Percentiles rank a stretch among this genome's conserved stretches.
Evolutionary conservation across 768 basidiomycete genomes (phyloP).

Genomic region (Tremella fuciformis): DNA sequence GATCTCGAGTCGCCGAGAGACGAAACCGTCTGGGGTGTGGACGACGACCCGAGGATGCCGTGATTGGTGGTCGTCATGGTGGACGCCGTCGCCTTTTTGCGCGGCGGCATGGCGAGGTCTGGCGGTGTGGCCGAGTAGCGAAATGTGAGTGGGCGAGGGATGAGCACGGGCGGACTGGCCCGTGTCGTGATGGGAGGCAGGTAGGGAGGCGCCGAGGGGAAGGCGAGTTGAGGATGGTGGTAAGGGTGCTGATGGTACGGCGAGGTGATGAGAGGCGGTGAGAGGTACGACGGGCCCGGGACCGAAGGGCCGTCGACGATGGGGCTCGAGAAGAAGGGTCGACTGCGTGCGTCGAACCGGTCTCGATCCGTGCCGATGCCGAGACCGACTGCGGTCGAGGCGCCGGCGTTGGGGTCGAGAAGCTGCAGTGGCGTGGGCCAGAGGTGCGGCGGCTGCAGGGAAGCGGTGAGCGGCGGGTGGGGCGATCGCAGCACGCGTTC

Average conservation of each 20-base stretch:
- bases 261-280: conserved; percentile 7
- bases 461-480: conserved; percentile 31
- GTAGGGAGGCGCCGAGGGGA: conserved; percentile 15
- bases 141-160: conserved; percentile 44
- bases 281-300: conserved; percentile 13
- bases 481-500: conserved; percentile 25
- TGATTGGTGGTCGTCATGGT: background rate
- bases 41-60: background rate
- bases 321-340: conserved; percentile 19
- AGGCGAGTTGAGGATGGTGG: conserved; percentile 7
- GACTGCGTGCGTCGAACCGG: background rate
- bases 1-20: conserved; percentile 1
- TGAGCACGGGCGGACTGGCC: conserved; percentile 23
- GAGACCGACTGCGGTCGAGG: no score
- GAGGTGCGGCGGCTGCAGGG: conserved; percentile 11
- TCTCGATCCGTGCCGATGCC: no score
- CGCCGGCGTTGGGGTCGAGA: conserved; percentile 3
- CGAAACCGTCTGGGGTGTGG: conserved; percentile 13
- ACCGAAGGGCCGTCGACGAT: conserved; percentile 17
- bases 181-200: conserved; percentile 3
- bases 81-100: conserved; percentile 3
- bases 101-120: conserved; percentile 30
- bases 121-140: conserved; percentile 40
- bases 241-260: background rate
- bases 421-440: conserved; percentile 16